Percentiles rank a stretch among this genome's conserved stretches.
Conservation (phyloP, 129 eudicot species). For the Artemisia argyi region DNA sequence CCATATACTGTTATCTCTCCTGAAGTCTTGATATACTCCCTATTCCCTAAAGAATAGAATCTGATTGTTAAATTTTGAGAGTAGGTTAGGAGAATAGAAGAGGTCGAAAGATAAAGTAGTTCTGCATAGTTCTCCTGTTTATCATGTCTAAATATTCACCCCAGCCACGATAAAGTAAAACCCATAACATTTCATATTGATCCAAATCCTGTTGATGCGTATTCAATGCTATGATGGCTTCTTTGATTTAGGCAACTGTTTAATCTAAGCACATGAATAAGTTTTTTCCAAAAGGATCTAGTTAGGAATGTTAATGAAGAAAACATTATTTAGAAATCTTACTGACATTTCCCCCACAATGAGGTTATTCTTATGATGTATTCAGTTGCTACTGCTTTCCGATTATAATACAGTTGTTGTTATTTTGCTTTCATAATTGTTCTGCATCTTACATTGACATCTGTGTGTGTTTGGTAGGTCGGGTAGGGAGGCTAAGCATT, state of each 20-base stretch:
- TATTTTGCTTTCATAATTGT: constrained; percentile 13
- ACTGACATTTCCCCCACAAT: neutral
- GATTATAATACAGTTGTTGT: constrained; percentile 8
- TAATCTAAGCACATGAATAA: neutral
- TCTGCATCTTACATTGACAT: constrained; percentile 18
- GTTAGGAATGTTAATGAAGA: constrained; percentile 8
- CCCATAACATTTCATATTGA: constrained; percentile 2
- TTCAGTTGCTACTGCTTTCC: constrained; percentile 14
- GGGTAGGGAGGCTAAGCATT: constrained; percentile 93
- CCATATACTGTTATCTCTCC: neutral
- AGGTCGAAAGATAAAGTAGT: neutral
- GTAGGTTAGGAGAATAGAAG: neutral
- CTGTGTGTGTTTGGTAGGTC: constrained; percentile 50
- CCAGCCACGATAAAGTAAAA: neutral
- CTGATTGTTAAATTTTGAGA: constrained; percentile 3
- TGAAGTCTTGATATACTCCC: constrained; percentile 17
- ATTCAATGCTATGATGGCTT: constrained; percentile 2
- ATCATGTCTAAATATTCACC: neutral
- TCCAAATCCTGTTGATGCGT: constrained; percentile 11
- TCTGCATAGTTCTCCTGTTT: neutral
- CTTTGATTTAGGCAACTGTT: neutral
- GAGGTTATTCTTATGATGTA: neutral
- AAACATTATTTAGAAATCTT: neutral
- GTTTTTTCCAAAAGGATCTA: neutral
- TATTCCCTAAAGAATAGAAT: neutral